Evolutionary conservation across 768 basidiomycete species (phyloP), one percentile per base, ranked within the genome.

Genomic region (Mycena epipterygia): DNA sequence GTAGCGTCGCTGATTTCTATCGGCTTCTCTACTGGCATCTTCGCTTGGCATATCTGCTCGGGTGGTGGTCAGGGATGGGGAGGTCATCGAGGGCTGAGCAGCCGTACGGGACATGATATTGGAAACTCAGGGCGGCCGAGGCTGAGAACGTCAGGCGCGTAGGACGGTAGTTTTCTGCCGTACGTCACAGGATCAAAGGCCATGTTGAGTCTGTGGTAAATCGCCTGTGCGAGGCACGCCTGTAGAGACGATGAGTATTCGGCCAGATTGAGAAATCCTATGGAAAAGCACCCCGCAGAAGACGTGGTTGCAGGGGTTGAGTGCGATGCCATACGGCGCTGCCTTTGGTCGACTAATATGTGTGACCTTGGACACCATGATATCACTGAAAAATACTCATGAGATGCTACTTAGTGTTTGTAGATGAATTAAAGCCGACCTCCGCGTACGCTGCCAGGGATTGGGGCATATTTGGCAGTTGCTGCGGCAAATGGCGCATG

Each of bases 191-290:
- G 63, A 44, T 75, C 66, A 30, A 75, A 75, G 11, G 74, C 67
- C 59, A 75, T 61, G 48, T 75, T 67, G 42, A 75, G 68, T 39
- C 29, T 64, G 23, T 68, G 69, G 33, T 73, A 75, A 19, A 75
- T 75, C 25, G 67, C 19, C 60, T 71, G 67, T 16, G 74, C 74
- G 8, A 75, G 49, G 55, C 74, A 75, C 19, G 70, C 69, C 74
- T 75, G 56, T 32, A 3, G 19, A 27, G n/a, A 17, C n/a, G 39
- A 16, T 55, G 0, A 67, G 49, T 9, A 44, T 14, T 14, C 0
- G 8, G 25, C 29, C 27, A 29, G 13, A 39, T 12, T 6, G 21
- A 29, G 29, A 29, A 29, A 7, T n/a, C 5, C 6, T 23, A 9
- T 4, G 2, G 46, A 52, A 37, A 60, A 48, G 44, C 51, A 73